These are phyloP conservation scores for Trichoderma reesei DNA, from an alignment of 495 filamentous ascomycete genomes.

Conservation along the genomic window DNA sequence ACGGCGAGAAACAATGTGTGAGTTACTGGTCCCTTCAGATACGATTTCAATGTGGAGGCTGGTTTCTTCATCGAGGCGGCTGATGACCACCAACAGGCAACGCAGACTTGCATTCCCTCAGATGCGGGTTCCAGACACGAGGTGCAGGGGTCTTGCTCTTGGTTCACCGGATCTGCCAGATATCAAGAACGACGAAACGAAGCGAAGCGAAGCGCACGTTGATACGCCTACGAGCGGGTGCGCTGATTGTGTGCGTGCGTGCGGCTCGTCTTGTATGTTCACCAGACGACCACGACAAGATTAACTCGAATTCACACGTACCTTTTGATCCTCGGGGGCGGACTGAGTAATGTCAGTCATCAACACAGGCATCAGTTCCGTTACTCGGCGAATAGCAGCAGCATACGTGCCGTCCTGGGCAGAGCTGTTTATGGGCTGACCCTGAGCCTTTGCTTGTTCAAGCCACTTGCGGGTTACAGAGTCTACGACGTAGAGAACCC, in stretches of 20 bases:
- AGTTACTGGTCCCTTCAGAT: slow-evolving; percentile 1
- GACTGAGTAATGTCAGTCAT: slow-evolving; percentile 92
- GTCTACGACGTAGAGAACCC: slow-evolving; percentile 99
- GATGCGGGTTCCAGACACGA: neutral
- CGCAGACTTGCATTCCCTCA: neutral
- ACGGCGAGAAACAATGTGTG: slow-evolving; percentile 13
- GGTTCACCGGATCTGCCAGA: neutral
- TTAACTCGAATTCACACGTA: slow-evolving; percentile 49
- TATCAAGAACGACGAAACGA: neutral
- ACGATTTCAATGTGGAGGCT: neutral
- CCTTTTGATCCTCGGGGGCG: slow-evolving; percentile 94
- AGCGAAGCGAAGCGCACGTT: slow-evolving; percentile 7
- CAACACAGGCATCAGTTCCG: slow-evolving; percentile 79
- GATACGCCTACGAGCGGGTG: slow-evolving; percentile 3
- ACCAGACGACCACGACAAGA: neutral
- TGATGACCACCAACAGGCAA: neutral
- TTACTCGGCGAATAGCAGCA: slow-evolving; percentile 93
- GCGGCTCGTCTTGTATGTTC: neutral
- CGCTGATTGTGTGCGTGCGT: neutral
- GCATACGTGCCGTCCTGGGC: slow-evolving; percentile 86
- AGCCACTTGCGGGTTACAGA: slow-evolving; percentile 98
- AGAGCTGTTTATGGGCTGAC: slow-evolving; percentile 65
- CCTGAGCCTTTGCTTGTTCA: slow-evolving; percentile 80
- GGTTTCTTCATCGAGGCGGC: neutral
- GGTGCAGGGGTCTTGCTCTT: neutral